Evolutionary conservation across 441 rosid genomes (phyloP).

Genomic region (Melastoma candidum): DNA sequence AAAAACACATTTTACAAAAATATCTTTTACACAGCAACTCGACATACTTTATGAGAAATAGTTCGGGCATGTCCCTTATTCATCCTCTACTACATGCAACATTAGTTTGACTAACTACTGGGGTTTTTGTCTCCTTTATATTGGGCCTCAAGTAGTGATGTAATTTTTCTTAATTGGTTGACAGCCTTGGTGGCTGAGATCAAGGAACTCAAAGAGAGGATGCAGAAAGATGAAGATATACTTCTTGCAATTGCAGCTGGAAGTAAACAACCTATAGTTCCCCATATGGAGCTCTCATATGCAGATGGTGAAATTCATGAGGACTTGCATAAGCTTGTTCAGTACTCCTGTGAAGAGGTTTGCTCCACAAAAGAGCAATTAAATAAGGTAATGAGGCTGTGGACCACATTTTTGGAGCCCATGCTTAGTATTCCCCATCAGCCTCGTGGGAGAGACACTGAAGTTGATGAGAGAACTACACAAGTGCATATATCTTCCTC

Average conservation of each 20-base stretch:
- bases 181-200: conserved; percentile 86
- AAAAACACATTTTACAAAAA: no score
- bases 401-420: conserved; percentile 94
- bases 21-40: no score
- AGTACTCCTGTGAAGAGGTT: conserved; percentile 92
- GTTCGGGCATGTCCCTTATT: no score
- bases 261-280: conserved; percentile 53
- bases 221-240: conserved; percentile 47
- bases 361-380: conserved; percentile 72
- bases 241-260: conserved; percentile 92
- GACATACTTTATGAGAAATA: no score
- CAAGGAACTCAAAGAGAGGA: conserved; percentile 79
- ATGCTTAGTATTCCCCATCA: conserved; percentile 72
- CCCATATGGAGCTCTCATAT: conserved; percentile 75
- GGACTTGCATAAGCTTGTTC: conserved; percentile 87
- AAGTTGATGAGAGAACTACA: conserved; percentile 52
- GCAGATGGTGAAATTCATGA: conserved; percentile 84
- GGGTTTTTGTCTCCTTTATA: no score
- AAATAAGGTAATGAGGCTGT: conserved; percentile 82
- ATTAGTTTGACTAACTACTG: no score
- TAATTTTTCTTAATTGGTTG: conserved; percentile 16
- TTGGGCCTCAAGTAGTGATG: conserved; percentile 8
- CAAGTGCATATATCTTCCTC: no score
- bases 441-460: conserved; percentile 79
- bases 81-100: no score